Evolutionary conservation across 768 basidiomycete species (phyloP), one percentile per base, ranked within the genome.

Genomic region (Gymnopilus dilepis): DNA sequence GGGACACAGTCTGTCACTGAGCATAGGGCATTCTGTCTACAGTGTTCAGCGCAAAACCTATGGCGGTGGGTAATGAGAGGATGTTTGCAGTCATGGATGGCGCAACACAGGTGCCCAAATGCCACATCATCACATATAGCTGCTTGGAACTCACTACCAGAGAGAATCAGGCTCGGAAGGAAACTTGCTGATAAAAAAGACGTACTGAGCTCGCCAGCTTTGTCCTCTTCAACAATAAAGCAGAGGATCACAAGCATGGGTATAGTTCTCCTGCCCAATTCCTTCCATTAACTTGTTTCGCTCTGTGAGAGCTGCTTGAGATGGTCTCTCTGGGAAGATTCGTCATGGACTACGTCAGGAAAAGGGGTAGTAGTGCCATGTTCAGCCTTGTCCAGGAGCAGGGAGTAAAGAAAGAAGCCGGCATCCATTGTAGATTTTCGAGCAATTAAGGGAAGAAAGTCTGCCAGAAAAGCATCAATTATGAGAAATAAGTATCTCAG

Each of bases 81-180:
- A 2, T 41, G 40, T 12, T 66, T 61, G 45, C 75, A 77, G 58
- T 74, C 62, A 40, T 69, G 69, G 1, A 72, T 62, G 3, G 58
- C 66, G 59, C 75, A 76, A 60, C 74, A 74, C 0, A 71, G 72
- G 57, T 69, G 71, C 2, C 73, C 70, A 30, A 74, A 63, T 1
- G 67, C 66, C 7, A 65, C 55, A 3, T 74, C 76, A 65, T 76
- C 74, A 17, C 56, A 62, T 1, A 71, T 65, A 5, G 68, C 57
- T n/a, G 61, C 62, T 38, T 62, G 59, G 8, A 66, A 41, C 48
- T 68, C 68, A 58, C 17, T 17, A 24, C 31, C 43, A 47, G 17
- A 28, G 11, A 50, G 34, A 24, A 60, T 6, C 2, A 31, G 24
- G n/a, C 22, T 38, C n/a, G 9, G 40, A 17, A 42, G 22, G 42